phyloP scores from a whole-genome alignment of 2,329 filamentous ascomycete genomes.

The Aspergillus niger region DNA sequence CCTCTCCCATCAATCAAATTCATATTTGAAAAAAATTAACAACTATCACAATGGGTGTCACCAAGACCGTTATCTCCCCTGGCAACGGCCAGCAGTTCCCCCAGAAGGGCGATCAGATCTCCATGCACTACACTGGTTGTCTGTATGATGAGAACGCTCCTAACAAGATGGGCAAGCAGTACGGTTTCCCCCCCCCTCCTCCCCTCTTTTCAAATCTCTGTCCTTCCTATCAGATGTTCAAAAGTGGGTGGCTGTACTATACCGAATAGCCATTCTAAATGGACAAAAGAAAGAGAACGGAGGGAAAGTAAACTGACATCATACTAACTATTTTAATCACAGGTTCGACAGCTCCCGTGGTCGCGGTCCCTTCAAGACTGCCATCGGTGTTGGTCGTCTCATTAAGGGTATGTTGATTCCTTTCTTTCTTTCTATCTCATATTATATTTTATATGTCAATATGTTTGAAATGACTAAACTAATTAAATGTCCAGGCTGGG shows the following conservation, averaged over 20 bases:
- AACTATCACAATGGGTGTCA: constrained; percentile 65
- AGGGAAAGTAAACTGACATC: neutral
- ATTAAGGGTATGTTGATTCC: constrained; percentile 69
- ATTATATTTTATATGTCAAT: neutral
- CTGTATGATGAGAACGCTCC: constrained; percentile 67
- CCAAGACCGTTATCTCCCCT: constrained; percentile 62
- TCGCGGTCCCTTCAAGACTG: constrained; percentile 72
- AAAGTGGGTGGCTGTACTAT: no score
- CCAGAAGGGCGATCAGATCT: constrained; percentile 68
- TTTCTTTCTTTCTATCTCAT: neutral
- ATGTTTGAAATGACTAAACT: neutral
- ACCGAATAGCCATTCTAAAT: no score
- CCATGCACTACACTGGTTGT: constrained; percentile 89
- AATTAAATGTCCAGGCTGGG: constrained; percentile 60
- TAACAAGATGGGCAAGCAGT: constrained; percentile 70
- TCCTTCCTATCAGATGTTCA: no score
- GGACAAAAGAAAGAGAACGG: no score
- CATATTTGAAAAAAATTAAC: neutral
- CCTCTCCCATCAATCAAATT: neutral
- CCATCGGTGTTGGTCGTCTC: constrained; percentile 80
- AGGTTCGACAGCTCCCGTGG: constrained; percentile 86
- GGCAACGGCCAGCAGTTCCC: constrained; percentile 67
- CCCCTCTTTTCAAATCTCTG: neutral
- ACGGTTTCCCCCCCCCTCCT: constrained; percentile 44
- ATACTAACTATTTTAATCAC: neutral